phyloP scores from a whole-genome alignment of 2,329 filamentous ascomycete species.

The Aspergillus chevalieri region DNA sequence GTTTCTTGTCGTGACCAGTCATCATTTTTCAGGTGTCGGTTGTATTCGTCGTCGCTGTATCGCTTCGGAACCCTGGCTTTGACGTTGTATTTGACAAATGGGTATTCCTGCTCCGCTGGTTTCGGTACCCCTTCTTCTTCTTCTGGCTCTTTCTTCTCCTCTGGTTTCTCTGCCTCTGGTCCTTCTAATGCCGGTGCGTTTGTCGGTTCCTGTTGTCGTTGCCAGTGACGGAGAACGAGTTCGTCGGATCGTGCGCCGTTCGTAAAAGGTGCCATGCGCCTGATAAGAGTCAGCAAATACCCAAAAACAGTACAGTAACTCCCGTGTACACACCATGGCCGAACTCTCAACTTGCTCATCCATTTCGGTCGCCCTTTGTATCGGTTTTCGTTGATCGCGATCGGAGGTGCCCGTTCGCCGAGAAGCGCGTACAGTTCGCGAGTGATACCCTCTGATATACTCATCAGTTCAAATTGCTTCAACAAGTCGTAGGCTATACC shows the following conservation, averaged over 20 bases:
- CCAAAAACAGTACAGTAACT: neutral
- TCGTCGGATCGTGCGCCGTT: slow-evolving; percentile 71
- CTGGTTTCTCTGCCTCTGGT: slow-evolving; percentile 27
- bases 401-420: slow-evolving; percentile 47
- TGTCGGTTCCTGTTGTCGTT: slow-evolving; percentile 53
- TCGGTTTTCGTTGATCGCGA: slow-evolving; percentile 47
- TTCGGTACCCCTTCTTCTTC: slow-evolving; percentile 30
- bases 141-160: slow-evolving; percentile 34
- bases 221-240: slow-evolving; percentile 74
- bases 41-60: slow-evolving; percentile 85
- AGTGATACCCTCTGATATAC: slow-evolving; percentile 41
- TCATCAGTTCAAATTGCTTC: neutral
- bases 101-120: slow-evolving; percentile 42
- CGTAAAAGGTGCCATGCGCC: slow-evolving; percentile 65
- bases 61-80: slow-evolving; percentile 64
- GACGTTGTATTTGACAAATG: slow-evolving; percentile 84
- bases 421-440: slow-evolving; percentile 47
- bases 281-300: slow-evolving; percentile 43
- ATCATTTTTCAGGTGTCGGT: slow-evolving; percentile 61
- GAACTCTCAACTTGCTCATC: slow-evolving; percentile 39
- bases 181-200: slow-evolving; percentile 33
- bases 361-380: slow-evolving; percentile 47
- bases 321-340: slow-evolving; percentile 37
- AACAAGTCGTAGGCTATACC: slow-evolving; percentile 13
- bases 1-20: slow-evolving; percentile 93